Conservation (phyloP, 139 green algal genomes). For the Zygnema circumcarinatum region DNA sequence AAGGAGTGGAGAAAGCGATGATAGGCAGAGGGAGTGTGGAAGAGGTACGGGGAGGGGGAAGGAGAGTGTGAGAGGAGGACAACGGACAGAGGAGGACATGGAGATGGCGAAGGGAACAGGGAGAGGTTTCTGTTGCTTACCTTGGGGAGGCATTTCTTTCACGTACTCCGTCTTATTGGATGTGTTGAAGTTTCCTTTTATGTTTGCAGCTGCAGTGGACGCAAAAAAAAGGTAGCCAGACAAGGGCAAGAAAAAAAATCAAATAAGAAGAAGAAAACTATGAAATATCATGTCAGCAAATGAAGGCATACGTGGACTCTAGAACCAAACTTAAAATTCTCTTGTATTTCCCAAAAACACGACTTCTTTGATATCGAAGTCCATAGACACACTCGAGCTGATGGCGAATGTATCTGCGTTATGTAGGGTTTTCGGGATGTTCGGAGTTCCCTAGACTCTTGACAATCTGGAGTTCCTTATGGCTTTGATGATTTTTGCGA, state of each 20-base stretch:
- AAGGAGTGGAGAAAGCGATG: background rate
- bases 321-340: background rate
- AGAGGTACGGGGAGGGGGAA: background rate
- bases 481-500: no score
- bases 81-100: background rate
- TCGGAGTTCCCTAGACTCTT: background rate
- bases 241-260: slow-evolving; percentile 23
- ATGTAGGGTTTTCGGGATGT: background rate
- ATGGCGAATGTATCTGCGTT: no score
- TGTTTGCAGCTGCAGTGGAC: slow-evolving; percentile 59
- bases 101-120: background rate
- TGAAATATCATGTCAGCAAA: background rate
- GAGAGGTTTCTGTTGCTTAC: background rate
- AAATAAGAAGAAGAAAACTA: slow-evolving; percentile 25
- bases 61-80: background rate
- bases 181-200: slow-evolving; percentile 66
- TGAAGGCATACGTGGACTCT: background rate
- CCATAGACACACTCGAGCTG: no score
- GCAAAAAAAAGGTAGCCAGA: background rate
- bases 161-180: slow-evolving; percentile 68
- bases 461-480: background rate
- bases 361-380: background rate
- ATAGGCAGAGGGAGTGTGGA: background rate
- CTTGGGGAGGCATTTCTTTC: slow-evolving; percentile 35
- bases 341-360: background rate